Base-by-base conservation (phyloP, 495 filamentous ascomycete species). In the Trichoderma parareesei region DNA sequence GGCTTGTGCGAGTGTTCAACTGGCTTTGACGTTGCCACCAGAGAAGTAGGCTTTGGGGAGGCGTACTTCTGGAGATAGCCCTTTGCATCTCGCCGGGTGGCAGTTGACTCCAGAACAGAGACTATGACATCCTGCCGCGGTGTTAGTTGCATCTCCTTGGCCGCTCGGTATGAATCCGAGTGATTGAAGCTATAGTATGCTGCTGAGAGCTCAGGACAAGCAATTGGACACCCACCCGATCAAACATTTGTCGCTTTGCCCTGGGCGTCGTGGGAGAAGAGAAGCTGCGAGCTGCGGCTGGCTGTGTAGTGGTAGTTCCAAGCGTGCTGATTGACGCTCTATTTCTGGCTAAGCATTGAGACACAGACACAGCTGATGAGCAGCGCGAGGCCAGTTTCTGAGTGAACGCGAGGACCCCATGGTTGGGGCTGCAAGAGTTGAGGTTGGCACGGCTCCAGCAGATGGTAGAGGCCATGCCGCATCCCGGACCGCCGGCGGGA, bases 11-110 rank as follows among this genome's bases (percentile, higher is more conserved):
- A 41, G 33, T 44, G 38, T 11, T 48, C 42, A 43, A 40, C 43
- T 40, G 27, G 33, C 27, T 27, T 38, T 20, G 38, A 43, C 33
- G 38, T 11, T 42, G 14, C 40, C 37, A 20, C 40, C 16, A 5
- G 33, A 10, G 43, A 16, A 9, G 44, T 20, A 46, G 55, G 38
- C 53, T 42, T 20, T 63, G 33, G 64, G 16, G 61, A 42, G 35
- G 44, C 48, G 27, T 65, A 65, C 43, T 65, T 90, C 64, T 91
- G 85, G 9, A 97, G 79, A 70, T 96, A 97, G 9, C 88, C 86
- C 73, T 88, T 91, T 55, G 92, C 93, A 75, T 97, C 93, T 63
- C 93, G 87, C 74, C 90, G 93, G 1, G 93, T 97, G 2, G 92
- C 87, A 5, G 91, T 89, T 13, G 93, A 90, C 68, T 84, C 88